Conservation (phyloP, 805 yeast species). For the Cyberlindnera saturnus region DNA sequence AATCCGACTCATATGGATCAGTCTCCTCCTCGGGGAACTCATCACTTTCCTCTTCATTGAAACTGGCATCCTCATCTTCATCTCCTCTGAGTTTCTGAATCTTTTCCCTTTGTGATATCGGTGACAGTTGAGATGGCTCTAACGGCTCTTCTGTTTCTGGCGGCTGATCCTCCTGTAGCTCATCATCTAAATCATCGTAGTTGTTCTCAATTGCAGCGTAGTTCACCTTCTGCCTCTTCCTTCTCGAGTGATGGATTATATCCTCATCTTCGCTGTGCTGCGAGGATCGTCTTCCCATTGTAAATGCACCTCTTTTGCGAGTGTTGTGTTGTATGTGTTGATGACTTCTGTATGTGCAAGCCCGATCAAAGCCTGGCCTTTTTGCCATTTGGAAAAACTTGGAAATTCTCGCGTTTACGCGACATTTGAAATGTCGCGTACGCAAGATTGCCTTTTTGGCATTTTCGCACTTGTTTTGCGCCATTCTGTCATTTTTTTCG, state of each 20-base stretch:
- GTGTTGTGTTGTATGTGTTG: too few relatives aligned
- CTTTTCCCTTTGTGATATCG: constrained; percentile 11
- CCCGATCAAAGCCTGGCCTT: too few relatives aligned
- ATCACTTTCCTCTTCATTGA: constrained; percentile 28
- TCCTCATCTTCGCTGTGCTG: constrained; percentile 18
- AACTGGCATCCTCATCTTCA: constrained; percentile 26
- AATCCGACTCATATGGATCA: constrained; percentile 11
- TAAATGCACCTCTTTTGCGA: too few relatives aligned
- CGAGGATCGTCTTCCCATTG: constrained; percentile 1
- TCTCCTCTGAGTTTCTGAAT: constrained; percentile 10
- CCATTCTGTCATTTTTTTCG: too few relatives aligned
- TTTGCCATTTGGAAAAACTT: too few relatives aligned
- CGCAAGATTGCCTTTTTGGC: too few relatives aligned
- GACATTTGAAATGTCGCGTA: too few relatives aligned
- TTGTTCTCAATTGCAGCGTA: constrained; percentile 31
- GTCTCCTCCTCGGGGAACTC: constrained; percentile 16
- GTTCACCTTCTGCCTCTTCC: constrained; percentile 27
- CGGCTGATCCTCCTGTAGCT: constrained; percentile 11
- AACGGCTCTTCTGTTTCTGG: neutral
- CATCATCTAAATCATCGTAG: constrained; percentile 25
- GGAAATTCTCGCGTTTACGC: too few relatives aligned
- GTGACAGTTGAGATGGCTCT: neutral
- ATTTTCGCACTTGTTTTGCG: too few relatives aligned
- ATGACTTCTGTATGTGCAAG: too few relatives aligned
- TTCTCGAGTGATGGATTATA: constrained; percentile 25